phyloP scores from a whole-genome alignment of 139 green algal genomes.

The Chlamydomonas incerta region DNA sequence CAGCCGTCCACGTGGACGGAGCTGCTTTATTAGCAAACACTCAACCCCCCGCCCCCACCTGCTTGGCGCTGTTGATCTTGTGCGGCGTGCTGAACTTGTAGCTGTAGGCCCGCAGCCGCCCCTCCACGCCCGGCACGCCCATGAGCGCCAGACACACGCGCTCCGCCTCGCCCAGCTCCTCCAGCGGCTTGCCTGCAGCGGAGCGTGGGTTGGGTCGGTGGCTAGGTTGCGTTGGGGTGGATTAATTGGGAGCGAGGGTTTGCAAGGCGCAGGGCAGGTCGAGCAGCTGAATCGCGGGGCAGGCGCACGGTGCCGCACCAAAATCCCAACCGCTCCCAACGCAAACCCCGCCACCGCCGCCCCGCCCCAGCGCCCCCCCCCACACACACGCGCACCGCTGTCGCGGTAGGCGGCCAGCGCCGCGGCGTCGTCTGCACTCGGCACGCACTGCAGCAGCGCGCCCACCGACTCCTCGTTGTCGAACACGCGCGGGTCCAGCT shows the following conservation, averaged over 20 bases:
- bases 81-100: constrained; percentile 58
- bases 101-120: constrained; percentile 15
- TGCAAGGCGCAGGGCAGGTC: no score
- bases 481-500: constrained; percentile 47
- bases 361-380: no score
- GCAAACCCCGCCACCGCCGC: no score
- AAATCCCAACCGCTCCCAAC: no score
- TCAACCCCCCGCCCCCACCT: no score
- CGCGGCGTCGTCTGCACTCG: constrained; percentile 51
- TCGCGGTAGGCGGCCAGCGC: constrained; percentile 1
- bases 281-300: no score
- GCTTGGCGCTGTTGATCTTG: constrained; percentile 23
- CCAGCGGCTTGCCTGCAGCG: constrained; percentile 49
- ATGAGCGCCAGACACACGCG: constrained; percentile 50
- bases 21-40: no score
- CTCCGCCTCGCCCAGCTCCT: constrained; percentile 48
- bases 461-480: constrained; percentile 51
- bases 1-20: no score
- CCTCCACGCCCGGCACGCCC: constrained; percentile 50
- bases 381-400: background rate
- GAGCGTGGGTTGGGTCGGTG: background rate
- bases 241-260: background rate
- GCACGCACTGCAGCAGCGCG: constrained; percentile 51
- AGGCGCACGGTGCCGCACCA: no score
- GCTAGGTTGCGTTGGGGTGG: background rate